Evolutionary conservation across 2,329 filamentous ascomycete genomes (phyloP).

Genomic region (Fonsecaea multimorphosa): DNA sequence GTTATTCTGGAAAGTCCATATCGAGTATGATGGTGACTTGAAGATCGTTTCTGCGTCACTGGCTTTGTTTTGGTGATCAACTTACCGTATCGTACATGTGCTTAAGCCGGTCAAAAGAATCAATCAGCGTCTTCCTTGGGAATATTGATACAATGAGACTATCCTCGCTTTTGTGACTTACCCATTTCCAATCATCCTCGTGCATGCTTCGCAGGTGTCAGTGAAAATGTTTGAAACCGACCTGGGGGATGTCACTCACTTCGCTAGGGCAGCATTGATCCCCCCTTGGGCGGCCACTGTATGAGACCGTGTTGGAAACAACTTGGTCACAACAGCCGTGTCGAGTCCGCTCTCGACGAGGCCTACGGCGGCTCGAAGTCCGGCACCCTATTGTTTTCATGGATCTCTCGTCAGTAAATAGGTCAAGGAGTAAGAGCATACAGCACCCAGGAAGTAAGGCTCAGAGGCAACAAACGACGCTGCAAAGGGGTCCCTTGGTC

Average conservation of each 20-base stretch:
- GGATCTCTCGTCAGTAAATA: background rate
- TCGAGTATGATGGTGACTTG: background rate
- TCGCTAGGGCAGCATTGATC: slow-evolving; percentile 65
- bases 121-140: background rate
- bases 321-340: slow-evolving; percentile 68
- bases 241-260: slow-evolving; percentile 42
- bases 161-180: background rate
- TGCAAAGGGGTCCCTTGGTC: too few species aligned
- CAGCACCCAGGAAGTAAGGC: background rate
- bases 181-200: slow-evolving; percentile 62
- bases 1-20: background rate
- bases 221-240: slow-evolving; percentile 6
- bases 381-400: slow-evolving; percentile 51
- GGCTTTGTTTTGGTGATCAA: background rate
- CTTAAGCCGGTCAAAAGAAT: slow-evolving; percentile 34
- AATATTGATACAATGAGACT: background rate
- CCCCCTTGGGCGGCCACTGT: slow-evolving; percentile 71
- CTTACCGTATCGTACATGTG: slow-evolving; percentile 63
- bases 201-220: slow-evolving; percentile 50
- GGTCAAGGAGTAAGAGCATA: background rate
- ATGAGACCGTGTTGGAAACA: slow-evolving; percentile 68
- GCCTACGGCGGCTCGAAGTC: slow-evolving; percentile 67
- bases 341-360: slow-evolving; percentile 68
- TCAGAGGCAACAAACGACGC: too few species aligned
- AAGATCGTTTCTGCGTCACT: background rate